Evolutionary conservation across 192 early-diverging fungal genomes (phyloP).

Genomic region (Jimgerdemannia flammicorona): DNA sequence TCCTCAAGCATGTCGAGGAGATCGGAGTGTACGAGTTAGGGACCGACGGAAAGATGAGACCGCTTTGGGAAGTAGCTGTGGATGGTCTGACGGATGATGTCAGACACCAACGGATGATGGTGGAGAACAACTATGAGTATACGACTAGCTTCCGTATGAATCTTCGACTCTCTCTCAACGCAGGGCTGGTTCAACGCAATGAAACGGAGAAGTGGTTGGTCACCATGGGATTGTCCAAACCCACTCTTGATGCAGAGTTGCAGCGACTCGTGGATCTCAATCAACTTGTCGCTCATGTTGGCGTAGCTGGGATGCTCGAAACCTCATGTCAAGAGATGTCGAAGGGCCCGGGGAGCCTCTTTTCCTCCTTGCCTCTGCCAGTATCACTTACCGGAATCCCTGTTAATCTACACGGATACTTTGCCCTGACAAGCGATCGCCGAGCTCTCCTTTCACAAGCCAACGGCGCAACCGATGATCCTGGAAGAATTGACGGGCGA

Average conservation of each 20-base stretch:
- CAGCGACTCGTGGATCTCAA: background rate
- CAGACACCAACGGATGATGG: background rate
- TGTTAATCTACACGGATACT: slow-evolving; percentile 35
- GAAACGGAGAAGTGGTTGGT: background rate
- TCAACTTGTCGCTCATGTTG: background rate
- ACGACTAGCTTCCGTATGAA: background rate
- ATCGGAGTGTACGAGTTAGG: background rate
- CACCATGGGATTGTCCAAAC: background rate
- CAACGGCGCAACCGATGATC: background rate
- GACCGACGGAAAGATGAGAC: background rate
- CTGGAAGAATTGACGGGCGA: background rate
- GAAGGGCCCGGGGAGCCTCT: slow-evolving; percentile 15
- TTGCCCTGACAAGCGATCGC: slow-evolving; percentile 27
- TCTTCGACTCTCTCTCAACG: background rate
- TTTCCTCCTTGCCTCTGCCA: slow-evolving; percentile 27
- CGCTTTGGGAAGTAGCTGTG: background rate
- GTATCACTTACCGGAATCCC: slow-evolving; percentile 16
- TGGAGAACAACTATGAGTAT: background rate
- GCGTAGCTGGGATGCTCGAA: background rate
- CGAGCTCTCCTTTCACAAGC: background rate
- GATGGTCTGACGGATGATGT: background rate
- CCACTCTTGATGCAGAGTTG: background rate
- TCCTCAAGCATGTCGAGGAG: slow-evolving; percentile 1
- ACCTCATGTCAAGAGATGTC: background rate
- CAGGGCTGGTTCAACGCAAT: background rate